Evolutionary conservation across 2,329 filamentous ascomycete species (phyloP), one percentile per base, ranked within the genome.

Genomic region (Trichoderma citrinoviride): DNA sequence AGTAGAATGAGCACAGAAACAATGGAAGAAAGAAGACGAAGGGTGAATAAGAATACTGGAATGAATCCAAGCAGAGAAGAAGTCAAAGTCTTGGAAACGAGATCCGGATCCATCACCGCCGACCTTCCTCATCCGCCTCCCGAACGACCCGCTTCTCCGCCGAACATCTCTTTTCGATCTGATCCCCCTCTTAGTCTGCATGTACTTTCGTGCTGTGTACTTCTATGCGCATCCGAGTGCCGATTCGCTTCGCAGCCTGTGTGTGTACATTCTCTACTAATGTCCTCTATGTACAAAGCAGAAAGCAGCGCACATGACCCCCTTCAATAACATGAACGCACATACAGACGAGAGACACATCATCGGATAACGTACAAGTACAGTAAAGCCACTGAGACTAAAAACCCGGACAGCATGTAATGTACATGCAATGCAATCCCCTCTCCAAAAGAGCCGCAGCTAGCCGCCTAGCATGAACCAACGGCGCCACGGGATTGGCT

Each of bases 91-190:
- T 33, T 33, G 29, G 29, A 33, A 33, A 33, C 8, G 33, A 7
- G 19, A 37, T 33, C 61, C 61, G 61, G 52, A 47, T 37, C 33
- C 33, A 37, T 40, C 37, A 17, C 56, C 55, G 43, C 43, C 33
- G 63, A 65, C 63, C 63, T 65, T 65, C 63, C 56, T 44, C 56
- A 65, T 65, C 55, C 47, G 62, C 58, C 37, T n/a, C 61, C 33
- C 52, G 53, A n/a, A 10, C 33, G 37, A 50, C 62, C 53, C 54
- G 55, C 62, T 65, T 58, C 61, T 63, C 61, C 61, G 52, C 61
- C 52, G 41, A 54, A 40, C 53, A 50, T 33, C 52, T 50, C n/a
- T 56, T 57, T 64, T 44, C 33, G 33, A 37, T 37, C 33, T 5
- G 33, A 37, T 37, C 33, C 14, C 5, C 33, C 5, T 37, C 33